A percentile compares a stretch with the other conserved stretches of the same genome.
These are phyloP conservation scores for Bocquillonia castaneifolia DNA, from an alignment of 441 rosid species.

Conservation along the genomic window DNA sequence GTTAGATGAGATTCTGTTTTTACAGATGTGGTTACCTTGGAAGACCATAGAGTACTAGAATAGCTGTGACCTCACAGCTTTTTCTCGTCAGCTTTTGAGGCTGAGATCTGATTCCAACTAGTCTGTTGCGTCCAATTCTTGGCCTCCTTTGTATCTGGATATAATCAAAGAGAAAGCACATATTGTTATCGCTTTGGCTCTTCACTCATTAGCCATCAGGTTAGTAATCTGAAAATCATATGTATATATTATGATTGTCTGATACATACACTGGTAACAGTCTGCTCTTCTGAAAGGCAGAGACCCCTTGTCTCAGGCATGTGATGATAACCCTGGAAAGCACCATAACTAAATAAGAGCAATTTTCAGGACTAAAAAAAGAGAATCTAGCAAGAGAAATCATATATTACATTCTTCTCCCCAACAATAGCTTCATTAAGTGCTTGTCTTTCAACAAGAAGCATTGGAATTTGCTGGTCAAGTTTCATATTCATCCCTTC, in stretches of 20 bases:
- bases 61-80: constrained; percentile 86
- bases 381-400: background rate
- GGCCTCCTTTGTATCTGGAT: constrained; percentile 61
- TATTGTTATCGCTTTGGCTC: background rate
- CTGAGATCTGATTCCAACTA: constrained; percentile 70
- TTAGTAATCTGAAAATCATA: background rate
- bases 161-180: background rate
- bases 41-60: constrained; percentile 90
- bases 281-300: constrained; percentile 91
- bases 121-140: constrained; percentile 53
- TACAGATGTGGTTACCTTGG: constrained; percentile 49
- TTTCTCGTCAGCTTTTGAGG: constrained; percentile 64
- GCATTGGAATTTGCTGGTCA: constrained; percentile 89
- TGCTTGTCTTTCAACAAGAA: constrained; percentile 81
- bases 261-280: constrained; percentile 70
- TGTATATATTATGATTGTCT: constrained; percentile 2
- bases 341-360: constrained; percentile 17
- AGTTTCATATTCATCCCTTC: constrained; percentile 87
- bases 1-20: background rate
- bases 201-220: background rate
- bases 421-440: constrained; percentile 85
- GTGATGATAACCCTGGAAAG: constrained; percentile 72
- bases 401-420: constrained; percentile 57
- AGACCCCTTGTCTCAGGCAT: constrained; percentile 95
- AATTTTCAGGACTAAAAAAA: background rate